Percentiles rank a stretch among this genome's conserved stretches.
phyloP scores from a whole-genome alignment of 441 rosid genomes.

The Gossypium schwendimanii region DNA sequence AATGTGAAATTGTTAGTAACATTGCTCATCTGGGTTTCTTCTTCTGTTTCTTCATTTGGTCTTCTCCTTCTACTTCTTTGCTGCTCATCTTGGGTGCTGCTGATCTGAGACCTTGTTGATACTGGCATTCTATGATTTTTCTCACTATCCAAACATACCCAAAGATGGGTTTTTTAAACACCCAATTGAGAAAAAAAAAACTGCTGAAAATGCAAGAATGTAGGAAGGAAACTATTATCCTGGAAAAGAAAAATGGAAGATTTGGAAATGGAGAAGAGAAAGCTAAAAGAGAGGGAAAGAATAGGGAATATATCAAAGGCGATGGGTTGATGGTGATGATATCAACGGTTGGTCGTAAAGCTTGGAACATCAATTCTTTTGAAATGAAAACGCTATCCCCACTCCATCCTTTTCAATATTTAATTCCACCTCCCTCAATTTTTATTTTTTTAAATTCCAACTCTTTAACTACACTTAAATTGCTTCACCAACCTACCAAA shows the following conservation, averaged over 20 bases:
- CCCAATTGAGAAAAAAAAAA: slow-evolving; percentile 11
- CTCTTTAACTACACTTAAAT: too few relatives aligned
- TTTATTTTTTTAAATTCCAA: too few relatives aligned
- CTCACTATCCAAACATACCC: slow-evolving; percentile 43
- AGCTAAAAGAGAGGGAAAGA: slow-evolving; percentile 23
- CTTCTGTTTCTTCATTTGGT: slow-evolving; percentile 23
- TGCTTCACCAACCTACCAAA: too few relatives aligned
- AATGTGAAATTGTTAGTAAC: slow-evolving; percentile 13
- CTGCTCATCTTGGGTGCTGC: slow-evolving; percentile 29
- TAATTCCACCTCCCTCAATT: background rate
- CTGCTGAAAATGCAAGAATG: slow-evolving; percentile 15
- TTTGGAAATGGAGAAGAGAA: background rate
- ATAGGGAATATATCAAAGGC: slow-evolving; percentile 12
- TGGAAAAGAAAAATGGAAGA: background rate
- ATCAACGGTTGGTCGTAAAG: slow-evolving; percentile 22
- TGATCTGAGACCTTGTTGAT: slow-evolving; percentile 65
- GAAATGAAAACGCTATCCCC: slow-evolving; percentile 17
- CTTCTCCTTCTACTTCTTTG: slow-evolving; percentile 24
- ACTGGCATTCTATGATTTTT: slow-evolving; percentile 53
- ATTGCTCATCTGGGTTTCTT: slow-evolving; percentile 21
- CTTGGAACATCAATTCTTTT: slow-evolving; percentile 18
- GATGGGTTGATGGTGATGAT: slow-evolving; percentile 13
- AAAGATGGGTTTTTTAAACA: slow-evolving; percentile 16
- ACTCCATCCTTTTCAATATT: background rate
- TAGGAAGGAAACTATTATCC: background rate